These are phyloP conservation scores for Medicago ruthenica DNA, from an alignment of 306 rosid genomes.

Conservation along the genomic window DNA sequence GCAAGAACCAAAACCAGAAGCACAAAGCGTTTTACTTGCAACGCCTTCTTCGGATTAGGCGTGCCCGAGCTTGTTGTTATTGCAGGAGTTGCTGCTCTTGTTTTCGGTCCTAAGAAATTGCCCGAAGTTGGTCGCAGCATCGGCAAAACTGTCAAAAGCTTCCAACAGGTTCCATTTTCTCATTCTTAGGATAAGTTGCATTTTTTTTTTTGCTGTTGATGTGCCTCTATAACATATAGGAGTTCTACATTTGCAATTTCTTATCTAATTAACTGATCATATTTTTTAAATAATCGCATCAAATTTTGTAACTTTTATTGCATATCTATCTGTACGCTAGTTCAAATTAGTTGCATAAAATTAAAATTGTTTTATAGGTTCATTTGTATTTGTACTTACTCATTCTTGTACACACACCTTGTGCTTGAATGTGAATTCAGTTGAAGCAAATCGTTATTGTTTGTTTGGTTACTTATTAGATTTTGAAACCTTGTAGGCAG, in stretches of 20 bases:
- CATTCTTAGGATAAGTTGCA: not conserved
- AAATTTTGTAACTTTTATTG: not conserved
- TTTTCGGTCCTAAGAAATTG: slow-evolving; percentile 85
- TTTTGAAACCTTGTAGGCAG: slow-evolving; percentile 66
- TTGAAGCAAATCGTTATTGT: not conserved
- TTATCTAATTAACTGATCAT: not conserved
- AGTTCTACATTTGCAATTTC: not conserved
- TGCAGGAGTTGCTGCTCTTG: slow-evolving; percentile 85
- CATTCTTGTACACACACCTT: too few relatives aligned
- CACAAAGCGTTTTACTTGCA: slow-evolving; percentile 61
- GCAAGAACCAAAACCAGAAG: slow-evolving; percentile 43
- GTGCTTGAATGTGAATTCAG: not conserved
- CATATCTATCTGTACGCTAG: not conserved
- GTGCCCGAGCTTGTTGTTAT: slow-evolving; percentile 84
- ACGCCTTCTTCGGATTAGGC: slow-evolving; percentile 83
- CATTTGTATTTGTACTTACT: too few relatives aligned
- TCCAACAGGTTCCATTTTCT: slow-evolving; percentile 71
- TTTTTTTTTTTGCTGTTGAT: too few relatives aligned
- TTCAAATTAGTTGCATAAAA: too few relatives aligned
- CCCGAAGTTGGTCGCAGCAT: slow-evolving; percentile 82
- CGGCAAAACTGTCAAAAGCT: slow-evolving; percentile 87
- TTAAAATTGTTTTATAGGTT: too few relatives aligned
- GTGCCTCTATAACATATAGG: not conserved
- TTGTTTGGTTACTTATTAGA: slow-evolving; percentile 11
- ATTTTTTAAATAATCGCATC: not conserved